Base-by-base conservation (phyloP, 192 early-diverging fungal genomes). In the Diversispora eburnea region DNA sequence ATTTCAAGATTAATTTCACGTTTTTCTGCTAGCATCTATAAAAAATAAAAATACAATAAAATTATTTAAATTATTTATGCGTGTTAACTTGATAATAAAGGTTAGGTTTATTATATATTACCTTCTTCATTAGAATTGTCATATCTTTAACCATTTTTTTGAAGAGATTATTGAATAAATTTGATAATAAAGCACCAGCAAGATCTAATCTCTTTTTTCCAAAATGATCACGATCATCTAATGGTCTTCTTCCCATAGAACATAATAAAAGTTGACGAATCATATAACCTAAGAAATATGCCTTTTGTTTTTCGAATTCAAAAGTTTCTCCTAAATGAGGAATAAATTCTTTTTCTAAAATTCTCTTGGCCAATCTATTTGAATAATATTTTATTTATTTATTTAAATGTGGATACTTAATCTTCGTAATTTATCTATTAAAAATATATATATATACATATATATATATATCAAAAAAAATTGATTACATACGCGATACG, bases 281-380 rank as follows among this genome's bases (percentile, higher is more conserved):
- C 95, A 99, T 97, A 80, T 98, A 99, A 8, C 98, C 95, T 74
- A 99, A 95, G 80, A 98, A 99, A 81, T 90, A 97, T n/a, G 96
- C 91, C 82, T 99, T 99, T 52, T 90, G 79, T 3, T 92, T 92
- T 77, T 96, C 90, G 43, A 88, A 89, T 74, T 94, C 90, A 22
- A 91, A 85, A 71, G 87, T 87, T 12, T 87, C 93, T 75, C 95
- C 92, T 41, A 99, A 90, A 73, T 98, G 96, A 70, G 98, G 98
- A 61, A 99, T 79, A 70, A 99, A 89, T 82, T 99, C 98, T 80
- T 97, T 97, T 78, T 95, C 91, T 73, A 99, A 79, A 77, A 99
- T 95, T 47, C 97, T 94, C 6, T 86, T 86, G 2, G 96, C 96
- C 61, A 91, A 92, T 73, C 85, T 85, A 47, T 59, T 5, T 22